These are phyloP conservation scores for Quercus mongolica DNA, from an alignment of 306 rosid genomes.

Conservation along the genomic window DNA sequence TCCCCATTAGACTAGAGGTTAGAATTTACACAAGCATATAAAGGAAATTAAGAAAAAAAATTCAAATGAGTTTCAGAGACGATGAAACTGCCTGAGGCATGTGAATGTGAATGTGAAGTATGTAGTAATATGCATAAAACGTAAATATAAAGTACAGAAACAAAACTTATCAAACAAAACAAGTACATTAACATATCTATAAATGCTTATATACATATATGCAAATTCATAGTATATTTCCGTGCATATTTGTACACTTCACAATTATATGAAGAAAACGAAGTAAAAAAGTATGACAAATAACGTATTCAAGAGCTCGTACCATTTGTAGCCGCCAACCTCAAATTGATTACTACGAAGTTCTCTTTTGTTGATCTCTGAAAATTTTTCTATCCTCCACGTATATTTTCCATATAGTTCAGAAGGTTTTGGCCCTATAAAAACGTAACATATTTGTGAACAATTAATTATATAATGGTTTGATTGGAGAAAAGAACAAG, in stretches of 20 bases:
- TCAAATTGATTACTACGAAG: constrained; percentile 96
- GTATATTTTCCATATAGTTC: constrained; percentile 85
- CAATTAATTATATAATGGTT: constrained; percentile 1
- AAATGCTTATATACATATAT: not conserved
- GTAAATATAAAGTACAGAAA: not conserved
- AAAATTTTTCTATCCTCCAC: constrained; percentile 97
- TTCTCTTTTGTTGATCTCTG: constrained; percentile 94
- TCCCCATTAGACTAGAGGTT: not conserved
- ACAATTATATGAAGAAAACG: not conserved
- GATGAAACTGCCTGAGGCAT: not conserved
- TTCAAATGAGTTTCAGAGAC: not conserved
- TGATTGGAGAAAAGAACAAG: not conserved
- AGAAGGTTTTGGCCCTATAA: constrained; percentile 82
- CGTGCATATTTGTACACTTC: not conserved
- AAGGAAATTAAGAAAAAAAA: not conserved
- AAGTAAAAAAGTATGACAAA: constrained; percentile 6
- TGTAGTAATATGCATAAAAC: not conserved
- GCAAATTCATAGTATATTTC: not conserved
- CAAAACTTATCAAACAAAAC: no score
- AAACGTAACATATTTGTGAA: constrained; percentile 18
- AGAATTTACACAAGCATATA: not conserved
- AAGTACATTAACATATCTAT: not conserved
- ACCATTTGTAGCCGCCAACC: constrained; percentile 99
- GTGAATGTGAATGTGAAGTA: not conserved
- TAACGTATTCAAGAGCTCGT: constrained; percentile 26